phyloP scores from a whole-genome alignment of 1,284 basidiomycete genomes.

The Gymnopus androsaceus region DNA sequence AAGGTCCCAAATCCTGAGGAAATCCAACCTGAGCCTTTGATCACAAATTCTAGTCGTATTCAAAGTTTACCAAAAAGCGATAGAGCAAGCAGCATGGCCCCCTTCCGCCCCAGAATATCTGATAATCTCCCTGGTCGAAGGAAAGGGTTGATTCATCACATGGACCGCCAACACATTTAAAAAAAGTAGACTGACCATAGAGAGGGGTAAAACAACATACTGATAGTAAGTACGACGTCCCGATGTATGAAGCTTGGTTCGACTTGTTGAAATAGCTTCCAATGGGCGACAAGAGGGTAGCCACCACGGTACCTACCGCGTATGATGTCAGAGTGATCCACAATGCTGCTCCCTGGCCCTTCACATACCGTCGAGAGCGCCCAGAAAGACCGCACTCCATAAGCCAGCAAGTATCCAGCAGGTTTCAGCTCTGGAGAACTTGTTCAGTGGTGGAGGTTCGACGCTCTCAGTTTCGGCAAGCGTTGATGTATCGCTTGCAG shows the following conservation, averaged over 20 bases:
- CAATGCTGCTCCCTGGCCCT: constrained; percentile 1
- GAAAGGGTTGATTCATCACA: constrained; percentile 20
- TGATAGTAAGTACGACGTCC: constrained; percentile 84
- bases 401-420: constrained; percentile 73
- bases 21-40: constrained; percentile 19
- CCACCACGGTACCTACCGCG: constrained; percentile 68
- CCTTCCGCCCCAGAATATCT: constrained; percentile 85
- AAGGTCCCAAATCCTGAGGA: constrained; percentile 80
- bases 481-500: constrained; percentile 31
- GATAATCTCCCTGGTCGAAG: constrained; percentile 69
- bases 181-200: constrained; percentile 60
- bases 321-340: constrained; percentile 18
- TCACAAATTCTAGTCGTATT: constrained; percentile 7
- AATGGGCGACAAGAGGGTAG: constrained; percentile 77
- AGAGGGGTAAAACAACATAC: constrained; percentile 91
- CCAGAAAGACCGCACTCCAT: constrained; percentile 80
- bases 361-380: constrained; percentile 73
- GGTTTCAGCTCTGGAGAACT: constrained; percentile 53
- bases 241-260: constrained; percentile 83
- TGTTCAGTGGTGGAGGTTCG: constrained; percentile 38
- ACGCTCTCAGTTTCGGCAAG: constrained; percentile 21
- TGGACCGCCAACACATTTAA: too few species aligned
- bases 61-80: constrained; percentile 69
- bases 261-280: constrained; percentile 79
- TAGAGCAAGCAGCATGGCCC: constrained; percentile 80